phyloP scores from a whole-genome alignment of 495 filamentous ascomycete genomes.

The Penicillium coffeae region DNA sequence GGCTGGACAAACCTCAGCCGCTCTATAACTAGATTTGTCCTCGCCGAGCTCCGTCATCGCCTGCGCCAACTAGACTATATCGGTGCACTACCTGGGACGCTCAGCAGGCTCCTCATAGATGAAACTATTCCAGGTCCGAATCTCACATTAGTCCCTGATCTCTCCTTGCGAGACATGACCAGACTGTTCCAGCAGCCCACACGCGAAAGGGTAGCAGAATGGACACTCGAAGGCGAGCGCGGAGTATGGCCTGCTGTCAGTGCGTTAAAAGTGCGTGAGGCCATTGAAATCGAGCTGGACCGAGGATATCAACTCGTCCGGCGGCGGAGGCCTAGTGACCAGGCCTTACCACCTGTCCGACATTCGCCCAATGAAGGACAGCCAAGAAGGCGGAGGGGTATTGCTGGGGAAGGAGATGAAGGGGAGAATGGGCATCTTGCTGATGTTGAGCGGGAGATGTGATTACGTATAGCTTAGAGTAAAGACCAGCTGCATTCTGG shows the following conservation, averaged over 20 bases:
- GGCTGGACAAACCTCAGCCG: slow-evolving; percentile 55
- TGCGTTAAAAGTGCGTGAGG: slow-evolving; percentile 78
- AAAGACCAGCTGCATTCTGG: too few species aligned
- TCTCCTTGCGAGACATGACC: slow-evolving; percentile 66
- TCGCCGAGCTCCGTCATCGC: slow-evolving; percentile 76
- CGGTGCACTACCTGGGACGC: slow-evolving; percentile 60
- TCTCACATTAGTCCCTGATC: slow-evolving; percentile 77
- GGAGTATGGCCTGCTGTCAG: slow-evolving; percentile 91
- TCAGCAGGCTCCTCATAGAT: slow-evolving; percentile 80
- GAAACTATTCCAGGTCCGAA: slow-evolving; percentile 80
- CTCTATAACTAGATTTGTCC: slow-evolving; percentile 64
- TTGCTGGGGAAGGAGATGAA: slow-evolving; percentile 12
- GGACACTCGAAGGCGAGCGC: slow-evolving; percentile 79
- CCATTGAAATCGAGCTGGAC: slow-evolving; percentile 83
- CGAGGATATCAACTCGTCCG: slow-evolving; percentile 75
- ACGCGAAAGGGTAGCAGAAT: slow-evolving; percentile 69
- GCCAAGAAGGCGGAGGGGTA: slow-evolving; percentile 24
- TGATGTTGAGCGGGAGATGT: slow-evolving; percentile 21
- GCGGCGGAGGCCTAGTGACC: slow-evolving; percentile 48
- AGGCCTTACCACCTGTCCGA: slow-evolving; percentile 6
- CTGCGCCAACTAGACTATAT: slow-evolving; percentile 78
- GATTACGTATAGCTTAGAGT: too few species aligned
- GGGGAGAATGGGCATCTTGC: slow-evolving; percentile 27
- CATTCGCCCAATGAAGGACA: slow-evolving; percentile 29
- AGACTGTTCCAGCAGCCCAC: slow-evolving; percentile 79